Evolutionary conservation across 306 rosid genomes (phyloP).

Genomic region (Vigna trinervia): DNA sequence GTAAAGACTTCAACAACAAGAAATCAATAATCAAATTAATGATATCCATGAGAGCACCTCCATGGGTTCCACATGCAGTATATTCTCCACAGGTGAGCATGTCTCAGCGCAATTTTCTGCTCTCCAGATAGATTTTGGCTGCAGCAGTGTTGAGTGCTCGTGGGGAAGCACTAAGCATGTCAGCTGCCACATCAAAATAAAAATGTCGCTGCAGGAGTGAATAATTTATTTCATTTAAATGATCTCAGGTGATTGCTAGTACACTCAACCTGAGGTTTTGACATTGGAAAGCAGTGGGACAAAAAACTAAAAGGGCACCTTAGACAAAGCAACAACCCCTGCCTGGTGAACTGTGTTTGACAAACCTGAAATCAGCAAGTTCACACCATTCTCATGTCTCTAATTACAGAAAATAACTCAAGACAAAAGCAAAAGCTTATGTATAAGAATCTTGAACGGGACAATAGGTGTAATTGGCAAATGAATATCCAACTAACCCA

Average conservation of each 20-base stretch:
- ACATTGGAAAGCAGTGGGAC: constrained; percentile 38
- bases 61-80: constrained; percentile 83
- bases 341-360: constrained; percentile 63
- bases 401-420: neutral
- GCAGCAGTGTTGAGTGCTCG: constrained; percentile 67
- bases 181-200: constrained; percentile 67
- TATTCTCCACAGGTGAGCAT: constrained; percentile 75
- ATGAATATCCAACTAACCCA: neutral
- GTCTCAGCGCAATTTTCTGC: constrained; percentile 60
- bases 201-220: constrained; percentile 33
- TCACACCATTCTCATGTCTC: constrained; percentile 34
- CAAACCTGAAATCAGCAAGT: constrained; percentile 61
- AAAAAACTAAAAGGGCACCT: constrained; percentile 58
- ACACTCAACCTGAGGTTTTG: constrained; percentile 38
- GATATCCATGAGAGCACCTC: constrained; percentile 56
- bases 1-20: constrained; percentile 12
- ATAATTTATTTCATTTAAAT: constrained; percentile 35
- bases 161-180: constrained; percentile 81
- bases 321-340: constrained; percentile 75
- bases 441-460: constrained; percentile 25
- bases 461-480: constrained; percentile 18
- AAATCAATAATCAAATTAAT: constrained; percentile 42
- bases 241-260: constrained; percentile 34
- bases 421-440: constrained; percentile 18
- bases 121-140: constrained; percentile 73